Conservation (phyloP, 192 early-diverging fungal genomes). For the Coemansia sp. region DNA sequence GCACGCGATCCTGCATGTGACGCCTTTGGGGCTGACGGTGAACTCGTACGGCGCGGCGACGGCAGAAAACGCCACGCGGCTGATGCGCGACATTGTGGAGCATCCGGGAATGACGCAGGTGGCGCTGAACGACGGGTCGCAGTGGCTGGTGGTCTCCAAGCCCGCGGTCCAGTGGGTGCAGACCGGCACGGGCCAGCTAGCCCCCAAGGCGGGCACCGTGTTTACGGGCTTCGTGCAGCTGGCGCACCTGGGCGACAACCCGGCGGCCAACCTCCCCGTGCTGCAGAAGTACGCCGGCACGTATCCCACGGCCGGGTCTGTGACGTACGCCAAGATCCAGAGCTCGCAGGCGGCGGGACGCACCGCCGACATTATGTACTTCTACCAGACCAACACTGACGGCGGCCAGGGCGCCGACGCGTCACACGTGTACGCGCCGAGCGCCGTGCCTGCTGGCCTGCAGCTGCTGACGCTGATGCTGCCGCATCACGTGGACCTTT, state of each 20-base stretch:
- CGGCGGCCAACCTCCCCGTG: constrained; percentile 27
- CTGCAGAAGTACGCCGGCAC: constrained; percentile 48
- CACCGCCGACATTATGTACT: constrained; percentile 23
- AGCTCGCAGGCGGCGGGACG: constrained; percentile 20
- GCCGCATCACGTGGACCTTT: constrained; percentile 50
- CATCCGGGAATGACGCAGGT: constrained; percentile 36
- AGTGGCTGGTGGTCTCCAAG: constrained; percentile 47
- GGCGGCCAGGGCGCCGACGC: constrained; percentile 16
- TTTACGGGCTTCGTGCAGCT: constrained; percentile 50
- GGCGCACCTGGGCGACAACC: constrained; percentile 45
- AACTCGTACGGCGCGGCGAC: constrained; percentile 11
- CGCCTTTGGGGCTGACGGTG: constrained; percentile 21
- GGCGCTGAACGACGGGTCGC: constrained; percentile 46
- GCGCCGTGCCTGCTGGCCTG: constrained; percentile 3
- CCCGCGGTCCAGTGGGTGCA: constrained; percentile 36
- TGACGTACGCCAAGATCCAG: constrained; percentile 43
- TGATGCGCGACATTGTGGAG: constrained; percentile 11
- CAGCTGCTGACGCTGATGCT: constrained; percentile 37
- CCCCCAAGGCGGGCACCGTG: not conserved
- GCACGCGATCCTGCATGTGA: constrained; percentile 37
- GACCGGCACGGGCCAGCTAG: constrained; percentile 2
- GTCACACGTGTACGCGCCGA: constrained; percentile 2
- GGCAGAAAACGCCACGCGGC: constrained; percentile 1
- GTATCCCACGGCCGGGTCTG: constrained; percentile 42
- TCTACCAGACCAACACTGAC: constrained; percentile 45